These are phyloP conservation scores for Barnettozyma pratensis DNA, from an alignment of 805 yeast genomes.

Conservation along the genomic window DNA sequence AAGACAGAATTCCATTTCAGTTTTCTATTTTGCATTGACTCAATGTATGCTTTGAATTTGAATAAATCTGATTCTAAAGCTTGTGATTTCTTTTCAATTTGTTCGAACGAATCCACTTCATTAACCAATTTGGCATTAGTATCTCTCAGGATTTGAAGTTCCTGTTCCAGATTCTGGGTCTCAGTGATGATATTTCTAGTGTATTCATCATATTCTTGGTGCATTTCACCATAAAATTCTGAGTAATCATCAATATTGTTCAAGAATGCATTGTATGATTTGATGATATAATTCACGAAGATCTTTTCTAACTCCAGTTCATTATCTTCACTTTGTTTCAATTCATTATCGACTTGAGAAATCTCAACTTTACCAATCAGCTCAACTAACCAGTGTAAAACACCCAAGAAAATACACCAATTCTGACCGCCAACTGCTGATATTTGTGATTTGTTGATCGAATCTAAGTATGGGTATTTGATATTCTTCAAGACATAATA, in stretches of 20 bases:
- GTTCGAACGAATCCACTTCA: conserved; percentile 42
- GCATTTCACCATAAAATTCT: conserved; percentile 49
- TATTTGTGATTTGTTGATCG: conserved; percentile 78
- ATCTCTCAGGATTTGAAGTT: conserved; percentile 34
- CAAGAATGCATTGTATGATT: conserved; percentile 64
- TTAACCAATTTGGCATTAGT: conserved; percentile 37
- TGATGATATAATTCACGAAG: conserved; percentile 54
- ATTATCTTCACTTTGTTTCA: conserved; percentile 23
- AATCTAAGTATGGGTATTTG: conserved; percentile 75
- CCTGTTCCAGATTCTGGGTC: conserved; percentile 34
- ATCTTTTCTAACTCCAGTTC: conserved; percentile 37
- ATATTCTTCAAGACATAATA: conserved; percentile 58
- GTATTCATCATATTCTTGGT: conserved; percentile 47
- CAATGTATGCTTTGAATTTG: conserved; percentile 69
- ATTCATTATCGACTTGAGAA: conserved; percentile 22
- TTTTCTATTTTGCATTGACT: conserved; percentile 59
- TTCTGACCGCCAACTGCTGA: conserved; percentile 88
- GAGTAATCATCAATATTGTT: conserved; percentile 59
- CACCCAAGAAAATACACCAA: conserved; percentile 81
- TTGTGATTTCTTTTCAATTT: conserved; percentile 49
- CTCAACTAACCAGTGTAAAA: conserved; percentile 77
- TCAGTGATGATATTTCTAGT: conserved; percentile 45
- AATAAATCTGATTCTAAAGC: conserved; percentile 67
- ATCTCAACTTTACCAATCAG: conserved; percentile 40
- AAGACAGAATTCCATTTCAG: conserved; percentile 58